Conservation (phyloP, 371 early-diverging fungal species). For the Paraphysoderma sedebokerense region DNA sequence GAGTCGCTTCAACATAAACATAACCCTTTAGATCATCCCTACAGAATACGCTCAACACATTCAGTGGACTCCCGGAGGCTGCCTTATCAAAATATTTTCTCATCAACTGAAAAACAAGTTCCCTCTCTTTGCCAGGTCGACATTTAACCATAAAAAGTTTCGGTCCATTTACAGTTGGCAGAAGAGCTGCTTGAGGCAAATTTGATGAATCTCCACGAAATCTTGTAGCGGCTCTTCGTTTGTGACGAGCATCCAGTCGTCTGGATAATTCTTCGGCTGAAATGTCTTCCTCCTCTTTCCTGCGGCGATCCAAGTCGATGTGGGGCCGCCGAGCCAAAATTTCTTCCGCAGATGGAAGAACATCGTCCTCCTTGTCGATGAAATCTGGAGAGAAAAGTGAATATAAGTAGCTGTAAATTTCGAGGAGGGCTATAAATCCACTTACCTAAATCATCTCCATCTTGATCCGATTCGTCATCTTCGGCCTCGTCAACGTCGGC, state of each 20-base stretch:
- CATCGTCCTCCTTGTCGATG: conserved; percentile 57
- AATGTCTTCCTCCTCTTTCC: conserved; percentile 44
- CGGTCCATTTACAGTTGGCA: conserved; percentile 80
- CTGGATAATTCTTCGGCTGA: conserved; percentile 75
- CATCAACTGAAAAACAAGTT: conserved; percentile 65
- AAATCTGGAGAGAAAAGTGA: conserved; percentile 10
- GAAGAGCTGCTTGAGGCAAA: conserved; percentile 55
- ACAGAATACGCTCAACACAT: conserved; percentile 64
- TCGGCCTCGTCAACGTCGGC: conserved; percentile 13
- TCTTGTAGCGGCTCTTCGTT: conserved; percentile 16
- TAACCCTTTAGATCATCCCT: conserved; percentile 87
- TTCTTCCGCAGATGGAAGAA: conserved; percentile 44
- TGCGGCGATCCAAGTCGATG: conserved; percentile 46
- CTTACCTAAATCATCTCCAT: conserved; percentile 1
- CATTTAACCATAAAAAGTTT: conserved; percentile 88
- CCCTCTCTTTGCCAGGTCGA: conserved; percentile 75
- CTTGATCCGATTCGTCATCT: neutral
- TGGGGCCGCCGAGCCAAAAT: conserved; percentile 23
- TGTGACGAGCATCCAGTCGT: conserved; percentile 57
- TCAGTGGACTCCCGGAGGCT: conserved; percentile 34
- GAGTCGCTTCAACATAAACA: conserved; percentile 87
- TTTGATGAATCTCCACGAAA: conserved; percentile 43
- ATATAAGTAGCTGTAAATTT: neutral
- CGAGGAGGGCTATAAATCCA: neutral
- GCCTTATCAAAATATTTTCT: conserved; percentile 52